A percentile compares a stretch with the other conserved stretches of the same genome.
phyloP scores from a whole-genome alignment of 1,139 yeast genomes.

The Dujonia santamariae region DNA sequence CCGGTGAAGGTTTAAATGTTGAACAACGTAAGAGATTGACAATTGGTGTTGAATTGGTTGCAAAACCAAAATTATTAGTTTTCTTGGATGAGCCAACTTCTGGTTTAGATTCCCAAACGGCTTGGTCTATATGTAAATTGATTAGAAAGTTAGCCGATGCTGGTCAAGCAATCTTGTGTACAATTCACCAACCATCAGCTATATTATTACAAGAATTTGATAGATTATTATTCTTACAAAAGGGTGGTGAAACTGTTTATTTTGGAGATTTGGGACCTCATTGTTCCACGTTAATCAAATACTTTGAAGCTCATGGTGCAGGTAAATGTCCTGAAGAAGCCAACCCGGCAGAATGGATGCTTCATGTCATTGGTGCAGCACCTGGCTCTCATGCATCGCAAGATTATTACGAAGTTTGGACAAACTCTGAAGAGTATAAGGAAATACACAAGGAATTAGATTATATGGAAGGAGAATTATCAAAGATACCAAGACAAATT shows the following conservation, averaged over 20 bases:
- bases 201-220: slow-evolving; percentile 34
- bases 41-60: slow-evolving; percentile 40
- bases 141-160: slow-evolving; percentile 41
- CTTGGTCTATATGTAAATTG: slow-evolving; percentile 43
- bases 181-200: slow-evolving; percentile 44
- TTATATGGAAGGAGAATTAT: slow-evolving; percentile 26
- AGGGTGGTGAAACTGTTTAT: slow-evolving; percentile 60
- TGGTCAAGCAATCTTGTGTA: slow-evolving; percentile 43
- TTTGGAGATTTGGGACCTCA: slow-evolving; percentile 63
- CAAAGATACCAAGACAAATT: slow-evolving; percentile 22
- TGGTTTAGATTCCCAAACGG: slow-evolving; percentile 42
- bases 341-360: slow-evolving; percentile 58
- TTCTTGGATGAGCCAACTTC: slow-evolving; percentile 40
- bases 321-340: slow-evolving; percentile 41
- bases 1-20: slow-evolving; percentile 75
- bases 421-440: slow-evolving; percentile 24
- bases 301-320: slow-evolving; percentile 57
- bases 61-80: slow-evolving; percentile 35
- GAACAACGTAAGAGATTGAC: slow-evolving; percentile 75
- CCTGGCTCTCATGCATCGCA: slow-evolving; percentile 36
- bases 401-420: slow-evolving; percentile 34
- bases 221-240: slow-evolving; percentile 35
- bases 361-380: slow-evolving; percentile 49
- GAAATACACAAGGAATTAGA: slow-evolving; percentile 22
- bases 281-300: slow-evolving; percentile 46